Evolutionary conservation across 2,329 filamentous ascomycete species (phyloP).

Genomic region (Ophiognomonia clavigignenti-juglandacearum): DNA sequence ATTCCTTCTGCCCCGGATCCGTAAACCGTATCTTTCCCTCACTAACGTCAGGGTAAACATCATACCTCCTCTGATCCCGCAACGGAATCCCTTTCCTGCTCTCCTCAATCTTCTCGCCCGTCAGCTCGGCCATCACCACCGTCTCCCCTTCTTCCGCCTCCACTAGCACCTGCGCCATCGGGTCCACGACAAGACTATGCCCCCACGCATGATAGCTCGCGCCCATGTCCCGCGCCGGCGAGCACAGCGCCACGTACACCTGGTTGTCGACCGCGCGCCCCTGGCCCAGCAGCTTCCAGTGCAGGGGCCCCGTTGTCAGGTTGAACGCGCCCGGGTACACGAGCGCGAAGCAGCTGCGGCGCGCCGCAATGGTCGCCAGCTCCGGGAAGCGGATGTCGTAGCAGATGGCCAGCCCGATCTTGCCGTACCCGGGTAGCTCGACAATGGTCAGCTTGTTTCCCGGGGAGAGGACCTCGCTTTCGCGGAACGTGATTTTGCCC

Average conservation of each 20-base stretch:
- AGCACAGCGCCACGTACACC: conserved; percentile 88
- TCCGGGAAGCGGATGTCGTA: conserved; percentile 98
- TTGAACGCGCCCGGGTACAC: conserved; percentile 98
- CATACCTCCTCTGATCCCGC: conserved; percentile 79
- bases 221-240: conserved; percentile 73
- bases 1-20: conserved; percentile 9
- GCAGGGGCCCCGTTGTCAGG: conserved; percentile 82
- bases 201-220: conserved; percentile 88
- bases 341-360: conserved; percentile 80
- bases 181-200: conserved; percentile 83
- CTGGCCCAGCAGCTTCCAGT: conserved; percentile 81
- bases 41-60: conserved; percentile 91
- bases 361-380: conserved; percentile 80
- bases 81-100: conserved; percentile 81
- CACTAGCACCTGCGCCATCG: conserved; percentile 74
- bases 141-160: conserved; percentile 76
- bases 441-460: conserved; percentile 83
- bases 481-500: conserved; percentile 85
- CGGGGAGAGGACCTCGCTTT: conserved; percentile 82
- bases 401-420: conserved; percentile 86
- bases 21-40: conserved; percentile 38
- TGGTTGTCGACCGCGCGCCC: conserved; percentile 91
- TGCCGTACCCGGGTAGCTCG: conserved; percentile 83
- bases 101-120: conserved; percentile 64
- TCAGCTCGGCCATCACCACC: conserved; percentile 69